Evolutionary conservation across 768 basidiomycete genomes (phyloP), one percentile per base, ranked within the genome.

Genomic region (Lentinula aciculospora): DNA sequence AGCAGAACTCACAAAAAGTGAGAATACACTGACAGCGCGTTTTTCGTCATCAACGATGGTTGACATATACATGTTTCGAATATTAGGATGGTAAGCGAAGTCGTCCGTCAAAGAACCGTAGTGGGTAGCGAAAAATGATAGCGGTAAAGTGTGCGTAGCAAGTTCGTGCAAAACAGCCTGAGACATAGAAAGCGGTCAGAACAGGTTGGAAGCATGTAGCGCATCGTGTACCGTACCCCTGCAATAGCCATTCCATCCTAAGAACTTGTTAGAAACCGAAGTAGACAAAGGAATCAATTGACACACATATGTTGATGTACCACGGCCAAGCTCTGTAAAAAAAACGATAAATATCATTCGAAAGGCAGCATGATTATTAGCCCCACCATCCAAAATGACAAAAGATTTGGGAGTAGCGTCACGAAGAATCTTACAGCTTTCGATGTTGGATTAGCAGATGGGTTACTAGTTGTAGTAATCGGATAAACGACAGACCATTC

Each of bases 211-310:
- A 8, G 19, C 8, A 23, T n/a, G n/a, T n/a, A n/a, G 8, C 8
- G 42, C 4, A 44, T 19, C 42, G 34, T 19, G 34, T 28, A 25
- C 70, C 81, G 37, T 70, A 89, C 89, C 56, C 89, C 91, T 45
- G 97, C 96, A 63, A 98, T 98, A 6, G 94, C 94, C 92, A 98
- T 94, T n/a, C 96, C 97, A 70, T 99, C 97, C 85, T 93, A 59
- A 29, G 46, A 63, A 48, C 47, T 36, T 47, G 58, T 61, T 31
- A 60, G 56, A 21, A 49, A 45, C 39, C 49, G 29, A 32, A 32
- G 17, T 13, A 45, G 15, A 13, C 17, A 37, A 10, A 62, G 28
- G 40, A 19, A 51, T 19, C 12, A n/a, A 45, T 28, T 32, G 25
- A 67, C 72, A 62, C 67, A 92, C 90, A 64, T 85, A 94, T 23